A percentile compares a stretch with the other conserved stretches of the same genome.
phyloP scores from a whole-genome alignment of 768 basidiomycete species.

The Russula olivacea region DNA sequence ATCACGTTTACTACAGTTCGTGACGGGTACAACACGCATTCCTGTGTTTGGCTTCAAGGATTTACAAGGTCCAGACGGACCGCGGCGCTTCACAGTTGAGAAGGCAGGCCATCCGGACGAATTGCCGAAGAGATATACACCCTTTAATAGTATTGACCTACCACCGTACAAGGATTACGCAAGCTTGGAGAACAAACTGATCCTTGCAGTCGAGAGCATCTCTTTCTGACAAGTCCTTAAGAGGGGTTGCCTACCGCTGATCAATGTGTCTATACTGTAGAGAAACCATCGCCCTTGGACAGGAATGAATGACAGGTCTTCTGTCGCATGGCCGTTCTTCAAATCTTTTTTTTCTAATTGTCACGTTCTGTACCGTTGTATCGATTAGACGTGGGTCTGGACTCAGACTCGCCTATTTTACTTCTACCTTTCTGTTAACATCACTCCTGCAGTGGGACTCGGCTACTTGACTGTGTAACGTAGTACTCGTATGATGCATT shows the following conservation, averaged over 20 bases:
- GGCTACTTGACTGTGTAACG: too few relatives aligned
- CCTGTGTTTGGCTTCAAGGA: constrained; percentile 99
- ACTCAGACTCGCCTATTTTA: not conserved
- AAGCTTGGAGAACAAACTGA: constrained; percentile 90
- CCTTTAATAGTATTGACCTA: constrained; percentile 94
- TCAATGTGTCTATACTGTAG: constrained; percentile 40
- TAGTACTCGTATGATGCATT: too few relatives aligned
- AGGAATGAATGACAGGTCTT: constrained; percentile 48
- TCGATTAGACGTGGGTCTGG: not conserved
- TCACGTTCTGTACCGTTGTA: not conserved
- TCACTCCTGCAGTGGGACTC: too few relatives aligned
- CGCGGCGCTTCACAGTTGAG: constrained; percentile 95
- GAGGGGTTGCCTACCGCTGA: constrained; percentile 6
- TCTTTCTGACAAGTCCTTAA: constrained; percentile 6
- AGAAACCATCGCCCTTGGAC: constrained; percentile 91
- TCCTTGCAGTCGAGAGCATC: constrained; percentile 86
- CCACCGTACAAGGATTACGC: constrained; percentile 97
- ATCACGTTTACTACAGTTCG: constrained; percentile 91
- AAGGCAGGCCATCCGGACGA: constrained; percentile 96
- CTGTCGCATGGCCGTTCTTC: not conserved
- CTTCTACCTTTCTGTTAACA: too few relatives aligned
- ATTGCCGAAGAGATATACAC: constrained; percentile 92
- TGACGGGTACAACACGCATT: constrained; percentile 93
- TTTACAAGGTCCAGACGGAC: constrained; percentile 96
- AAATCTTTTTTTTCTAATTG: not conserved